Evolutionary conservation across 345 rosid species (phyloP).

Genomic region (Balakata baccata): DNA sequence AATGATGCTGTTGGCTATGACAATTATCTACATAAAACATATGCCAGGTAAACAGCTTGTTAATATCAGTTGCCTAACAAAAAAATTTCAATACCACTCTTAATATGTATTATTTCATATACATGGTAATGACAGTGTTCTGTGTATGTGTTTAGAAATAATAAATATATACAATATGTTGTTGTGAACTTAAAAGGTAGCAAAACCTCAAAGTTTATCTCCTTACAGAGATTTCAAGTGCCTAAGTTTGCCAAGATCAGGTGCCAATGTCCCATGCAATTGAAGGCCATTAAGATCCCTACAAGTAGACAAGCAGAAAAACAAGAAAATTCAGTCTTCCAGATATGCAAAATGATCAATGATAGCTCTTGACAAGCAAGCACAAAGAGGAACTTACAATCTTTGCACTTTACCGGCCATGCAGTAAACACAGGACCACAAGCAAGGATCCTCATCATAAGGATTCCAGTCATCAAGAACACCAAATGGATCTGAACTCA

Average conservation of each 20-base stretch:
- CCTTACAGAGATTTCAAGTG: constrained; percentile 73
- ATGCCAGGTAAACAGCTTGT: too few relatives aligned
- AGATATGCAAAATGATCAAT: not conserved
- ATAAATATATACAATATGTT: not conserved
- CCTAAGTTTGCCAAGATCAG: constrained; percentile 65
- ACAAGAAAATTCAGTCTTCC: not conserved
- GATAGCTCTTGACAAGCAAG: constrained; percentile 4
- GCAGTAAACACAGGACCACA: constrained; percentile 77
- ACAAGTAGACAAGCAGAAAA: constrained; percentile 19
- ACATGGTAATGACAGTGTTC: too few relatives aligned
- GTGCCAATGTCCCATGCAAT: constrained; percentile 66
- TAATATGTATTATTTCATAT: too few relatives aligned
- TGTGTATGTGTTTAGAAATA: too few relatives aligned
- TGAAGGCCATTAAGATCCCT: constrained; percentile 65
- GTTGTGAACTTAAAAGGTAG: not conserved
- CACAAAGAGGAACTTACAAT: constrained; percentile 53
- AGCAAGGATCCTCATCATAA: constrained; percentile 49
- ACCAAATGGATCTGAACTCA: constrained; percentile 65
- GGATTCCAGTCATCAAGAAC: constrained; percentile 65
- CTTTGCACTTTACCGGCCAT: constrained; percentile 59
- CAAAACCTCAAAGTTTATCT: not conserved
- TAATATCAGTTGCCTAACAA: too few relatives aligned
- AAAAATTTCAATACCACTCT: too few relatives aligned
- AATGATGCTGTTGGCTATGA: too few relatives aligned
- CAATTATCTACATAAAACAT: too few relatives aligned